Conservation (phyloP, 2,329 filamentous ascomycete species). For the Trichoderma arundinaceum region DNA sequence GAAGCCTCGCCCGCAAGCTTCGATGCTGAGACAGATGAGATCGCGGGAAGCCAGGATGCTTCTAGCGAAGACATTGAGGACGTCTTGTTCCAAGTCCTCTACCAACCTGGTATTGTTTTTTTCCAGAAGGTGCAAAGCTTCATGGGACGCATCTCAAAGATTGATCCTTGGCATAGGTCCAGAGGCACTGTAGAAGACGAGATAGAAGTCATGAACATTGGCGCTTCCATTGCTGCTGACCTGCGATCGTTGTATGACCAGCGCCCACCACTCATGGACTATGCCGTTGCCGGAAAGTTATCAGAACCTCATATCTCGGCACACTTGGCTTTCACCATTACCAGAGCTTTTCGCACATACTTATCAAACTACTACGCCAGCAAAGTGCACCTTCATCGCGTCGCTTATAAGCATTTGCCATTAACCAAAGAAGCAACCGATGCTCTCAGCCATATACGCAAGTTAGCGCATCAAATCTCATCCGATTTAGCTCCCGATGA, state of each 20-base stretch:
- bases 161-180: slow-evolving; percentile 61
- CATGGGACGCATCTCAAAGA: slow-evolving; percentile 61
- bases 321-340: slow-evolving; percentile 56
- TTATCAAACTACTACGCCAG: slow-evolving; percentile 62
- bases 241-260: slow-evolving; percentile 56
- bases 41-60: slow-evolving; percentile 35
- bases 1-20: slow-evolving; percentile 51
- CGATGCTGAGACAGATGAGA: slow-evolving; percentile 40
- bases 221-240: slow-evolving; percentile 56
- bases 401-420: slow-evolving; percentile 61
- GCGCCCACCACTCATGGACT: slow-evolving; percentile 61
- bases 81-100: slow-evolving; percentile 59
- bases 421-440: slow-evolving; percentile 56
- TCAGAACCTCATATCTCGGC: slow-evolving; percentile 55
- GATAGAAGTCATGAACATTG: slow-evolving; percentile 62
- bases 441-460: slow-evolving; percentile 56
- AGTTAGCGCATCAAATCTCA: slow-evolving; percentile 52
- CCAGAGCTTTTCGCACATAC: slow-evolving; percentile 60
- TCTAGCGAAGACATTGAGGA: slow-evolving; percentile 52
- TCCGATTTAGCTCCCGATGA: slow-evolving; percentile 49
- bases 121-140: slow-evolving; percentile 64
- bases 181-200: slow-evolving; percentile 63
- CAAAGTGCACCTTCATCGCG: slow-evolving; percentile 61
- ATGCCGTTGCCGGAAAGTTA: slow-evolving; percentile 58
- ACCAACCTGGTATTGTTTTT: slow-evolving; percentile 61